Conservation (phyloP, 495 filamentous ascomycete species). For the Xylaria grammica region DNA sequence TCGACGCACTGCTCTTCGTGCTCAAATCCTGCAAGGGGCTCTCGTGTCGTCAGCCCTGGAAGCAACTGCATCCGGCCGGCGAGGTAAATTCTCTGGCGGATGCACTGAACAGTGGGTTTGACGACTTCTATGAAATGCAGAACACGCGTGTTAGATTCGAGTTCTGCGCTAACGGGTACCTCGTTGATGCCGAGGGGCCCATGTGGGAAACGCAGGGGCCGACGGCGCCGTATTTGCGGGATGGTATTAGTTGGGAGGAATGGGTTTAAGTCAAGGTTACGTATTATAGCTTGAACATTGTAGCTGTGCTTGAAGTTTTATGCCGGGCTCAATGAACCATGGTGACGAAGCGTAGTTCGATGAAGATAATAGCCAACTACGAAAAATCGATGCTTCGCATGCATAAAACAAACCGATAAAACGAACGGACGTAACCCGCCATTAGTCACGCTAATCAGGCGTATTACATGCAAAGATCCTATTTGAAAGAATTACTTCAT, state of each 20-base stretch:
- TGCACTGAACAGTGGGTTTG: slow-evolving; percentile 50
- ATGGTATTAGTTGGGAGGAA: slow-evolving; percentile 35
- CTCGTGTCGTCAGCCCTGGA: slow-evolving; percentile 62
- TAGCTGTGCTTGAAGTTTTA: too few relatives aligned
- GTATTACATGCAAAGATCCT: too few relatives aligned
- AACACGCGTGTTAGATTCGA: slow-evolving; percentile 48
- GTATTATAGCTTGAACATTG: too few relatives aligned
- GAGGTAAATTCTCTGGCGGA: slow-evolving; percentile 37
- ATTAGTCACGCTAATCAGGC: too few relatives aligned
- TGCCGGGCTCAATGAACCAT: too few relatives aligned
- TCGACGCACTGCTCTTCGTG: slow-evolving; percentile 64
- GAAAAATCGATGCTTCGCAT: too few relatives aligned
- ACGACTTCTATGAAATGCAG: slow-evolving; percentile 56
- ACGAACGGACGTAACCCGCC: too few relatives aligned
- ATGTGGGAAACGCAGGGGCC: slow-evolving; percentile 31
- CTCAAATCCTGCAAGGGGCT: slow-evolving; percentile 61
- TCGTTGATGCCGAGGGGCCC: slow-evolving; percentile 62
- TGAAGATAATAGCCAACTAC: too few relatives aligned
- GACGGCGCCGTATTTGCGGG: slow-evolving; percentile 24
- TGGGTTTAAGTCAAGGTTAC: slow-evolving; percentile 35
- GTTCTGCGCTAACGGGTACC: slow-evolving; percentile 61
- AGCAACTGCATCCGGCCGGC: slow-evolving; percentile 55
- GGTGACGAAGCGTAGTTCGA: too few relatives aligned
- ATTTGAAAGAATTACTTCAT: too few relatives aligned
- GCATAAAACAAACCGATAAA: too few relatives aligned